Conservation (phyloP, 306 rosid genomes). For the Prunus salicina region DNA sequence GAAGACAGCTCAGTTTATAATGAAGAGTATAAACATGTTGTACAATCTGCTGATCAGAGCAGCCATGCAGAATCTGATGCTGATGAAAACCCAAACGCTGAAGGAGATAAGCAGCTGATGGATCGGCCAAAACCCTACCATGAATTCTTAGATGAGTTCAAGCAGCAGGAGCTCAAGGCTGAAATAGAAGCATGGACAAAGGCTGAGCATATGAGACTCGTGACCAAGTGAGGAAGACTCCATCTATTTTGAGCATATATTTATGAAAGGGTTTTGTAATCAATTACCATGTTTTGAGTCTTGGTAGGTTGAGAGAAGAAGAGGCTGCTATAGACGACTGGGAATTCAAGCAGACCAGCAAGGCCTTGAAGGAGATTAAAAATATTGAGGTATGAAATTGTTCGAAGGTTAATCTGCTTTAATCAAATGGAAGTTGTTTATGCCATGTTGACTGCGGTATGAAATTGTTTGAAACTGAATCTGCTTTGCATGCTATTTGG, state of each 20-base stretch:
- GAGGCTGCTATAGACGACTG: conserved; percentile 58
- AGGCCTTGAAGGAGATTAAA: conserved; percentile 55
- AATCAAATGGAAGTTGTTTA: background rate
- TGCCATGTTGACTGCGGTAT: background rate
- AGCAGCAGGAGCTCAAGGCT: conserved; percentile 45
- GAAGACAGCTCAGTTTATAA: conserved; percentile 39
- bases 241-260: background rate
- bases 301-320: conserved; percentile 47
- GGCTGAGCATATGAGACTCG: conserved; percentile 42
- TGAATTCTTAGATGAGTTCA: conserved; percentile 43
- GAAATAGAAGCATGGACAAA: conserved; percentile 45
- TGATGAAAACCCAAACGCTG: conserved; percentile 5
- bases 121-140: conserved; percentile 36
- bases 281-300: background rate
- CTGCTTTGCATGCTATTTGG: too few relatives aligned
- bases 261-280: background rate
- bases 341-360: conserved; percentile 48
- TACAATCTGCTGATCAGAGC: conserved; percentile 21
- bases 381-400: conserved; percentile 45
- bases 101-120: conserved; percentile 9
- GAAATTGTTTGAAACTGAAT: too few relatives aligned
- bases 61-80: conserved; percentile 7
- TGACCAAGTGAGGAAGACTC: conserved; percentile 38
- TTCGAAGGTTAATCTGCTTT: background rate
- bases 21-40: conserved; percentile 27